phyloP scores from a whole-genome alignment of 345 rosid species.

The Gossypium herbaceum region DNA sequence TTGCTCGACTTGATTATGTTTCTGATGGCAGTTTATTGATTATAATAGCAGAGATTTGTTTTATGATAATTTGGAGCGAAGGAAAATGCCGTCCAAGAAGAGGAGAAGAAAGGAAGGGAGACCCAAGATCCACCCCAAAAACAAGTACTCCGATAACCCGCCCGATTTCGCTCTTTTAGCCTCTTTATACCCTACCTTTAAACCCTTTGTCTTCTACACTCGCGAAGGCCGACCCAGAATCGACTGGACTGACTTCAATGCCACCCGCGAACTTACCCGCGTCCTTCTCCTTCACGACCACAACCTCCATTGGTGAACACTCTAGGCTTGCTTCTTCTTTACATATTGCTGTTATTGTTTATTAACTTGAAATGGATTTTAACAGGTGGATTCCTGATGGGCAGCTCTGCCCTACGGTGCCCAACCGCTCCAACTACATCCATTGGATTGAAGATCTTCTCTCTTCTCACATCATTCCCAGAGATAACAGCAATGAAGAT shows the following conservation, averaged over 20 bases:
- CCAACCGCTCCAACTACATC: slow-evolving; percentile 87
- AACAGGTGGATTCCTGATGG: slow-evolving; percentile 96
- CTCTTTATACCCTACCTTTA: slow-evolving; percentile 68
- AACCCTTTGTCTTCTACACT: slow-evolving; percentile 59
- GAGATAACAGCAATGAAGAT: slow-evolving; percentile 18
- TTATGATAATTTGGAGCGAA: too few relatives aligned
- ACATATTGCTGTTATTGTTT: background rate
- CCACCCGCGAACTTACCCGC: slow-evolving; percentile 85
- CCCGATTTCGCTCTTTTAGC: slow-evolving; percentile 74
- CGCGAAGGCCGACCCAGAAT: slow-evolving; percentile 62
- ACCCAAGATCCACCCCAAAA: slow-evolving; percentile 54
- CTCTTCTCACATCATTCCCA: slow-evolving; percentile 51
- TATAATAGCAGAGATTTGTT: too few relatives aligned
- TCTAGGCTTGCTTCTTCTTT: background rate
- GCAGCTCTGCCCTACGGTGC: slow-evolving; percentile 93
- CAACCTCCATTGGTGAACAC: slow-evolving; percentile 47
- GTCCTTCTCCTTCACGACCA: slow-evolving; percentile 75
- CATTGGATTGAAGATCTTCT: slow-evolving; percentile 92
- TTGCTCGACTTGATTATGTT: background rate
- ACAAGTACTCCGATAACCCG: slow-evolving; percentile 67
- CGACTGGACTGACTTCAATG: slow-evolving; percentile 87
- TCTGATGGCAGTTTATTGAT: background rate
- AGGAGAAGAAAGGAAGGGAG: slow-evolving; percentile 47
- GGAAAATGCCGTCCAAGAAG: slow-evolving; percentile 44
- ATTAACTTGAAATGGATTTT: slow-evolving; percentile 6